Conservation (phyloP, 2,329 filamentous ascomycete genomes). For the Scedosporium dehoogii region DNA sequence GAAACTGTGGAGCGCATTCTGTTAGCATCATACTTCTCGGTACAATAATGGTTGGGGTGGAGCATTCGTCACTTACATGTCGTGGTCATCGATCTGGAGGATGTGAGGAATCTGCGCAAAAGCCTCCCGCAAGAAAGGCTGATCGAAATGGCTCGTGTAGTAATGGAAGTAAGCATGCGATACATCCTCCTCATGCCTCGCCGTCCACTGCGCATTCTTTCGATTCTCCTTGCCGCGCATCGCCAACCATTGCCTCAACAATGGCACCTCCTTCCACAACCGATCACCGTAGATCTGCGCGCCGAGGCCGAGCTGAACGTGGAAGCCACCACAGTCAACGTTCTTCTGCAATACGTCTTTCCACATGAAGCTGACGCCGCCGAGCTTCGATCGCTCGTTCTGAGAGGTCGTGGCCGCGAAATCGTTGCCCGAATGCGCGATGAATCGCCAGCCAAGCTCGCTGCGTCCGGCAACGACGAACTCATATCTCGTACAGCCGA, state of each 20-base stretch:
- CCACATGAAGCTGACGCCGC: slow-evolving; percentile 94
- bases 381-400: slow-evolving; percentile 74
- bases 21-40: slow-evolving; percentile 1
- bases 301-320: slow-evolving; percentile 83
- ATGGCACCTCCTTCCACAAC: slow-evolving; percentile 90
- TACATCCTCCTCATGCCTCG: slow-evolving; percentile 89
- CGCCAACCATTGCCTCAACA: slow-evolving; percentile 88
- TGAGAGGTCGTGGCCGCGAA: slow-evolving; percentile 82
- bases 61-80: slow-evolving; percentile 62
- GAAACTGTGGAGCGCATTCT: slow-evolving; percentile 47
- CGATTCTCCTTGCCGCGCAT: slow-evolving; percentile 89
- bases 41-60: too few relatives aligned
- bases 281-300: slow-evolving; percentile 94
- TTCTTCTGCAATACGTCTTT: slow-evolving; percentile 98
- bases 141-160: slow-evolving; percentile 96
- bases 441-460: slow-evolving; percentile 90
- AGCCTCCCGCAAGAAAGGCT: slow-evolving; percentile 85
- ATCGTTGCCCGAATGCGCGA: slow-evolving; percentile 93
- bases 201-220: slow-evolving; percentile 85
- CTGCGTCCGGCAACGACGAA: slow-evolving; percentile 86
- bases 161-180: slow-evolving; percentile 97
- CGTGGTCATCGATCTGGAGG: slow-evolving; percentile 88
- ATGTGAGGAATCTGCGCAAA: slow-evolving; percentile 97
- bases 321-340: slow-evolving; percentile 89
- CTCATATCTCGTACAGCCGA: slow-evolving; percentile 96